These are phyloP conservation scores for Globisporangium recalcitrans DNA, from an alignment of 352 stramenopile species.

Conservation along the genomic window DNA sequence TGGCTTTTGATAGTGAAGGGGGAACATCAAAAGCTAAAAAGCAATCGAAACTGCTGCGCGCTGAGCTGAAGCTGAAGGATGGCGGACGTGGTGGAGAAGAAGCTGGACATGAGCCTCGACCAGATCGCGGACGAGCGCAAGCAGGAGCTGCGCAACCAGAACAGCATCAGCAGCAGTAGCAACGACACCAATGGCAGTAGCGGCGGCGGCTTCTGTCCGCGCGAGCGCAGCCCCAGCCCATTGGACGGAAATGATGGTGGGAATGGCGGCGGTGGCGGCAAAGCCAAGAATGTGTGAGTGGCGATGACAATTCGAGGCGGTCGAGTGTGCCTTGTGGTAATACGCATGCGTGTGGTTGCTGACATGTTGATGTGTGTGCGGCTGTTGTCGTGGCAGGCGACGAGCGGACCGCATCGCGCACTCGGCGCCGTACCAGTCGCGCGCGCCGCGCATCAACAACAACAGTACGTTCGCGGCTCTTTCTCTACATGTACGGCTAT, in stretches of 20 bases:
- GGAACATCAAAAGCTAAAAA: not conserved
- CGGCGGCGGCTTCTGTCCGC: conserved; percentile 8
- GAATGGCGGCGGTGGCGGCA: conserved; percentile 22
- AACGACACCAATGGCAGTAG: not conserved
- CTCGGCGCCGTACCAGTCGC: conserved; percentile 43
- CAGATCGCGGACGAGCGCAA: conserved; percentile 58
- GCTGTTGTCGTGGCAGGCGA: conserved; percentile 37
- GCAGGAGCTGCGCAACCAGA: conserved; percentile 13
- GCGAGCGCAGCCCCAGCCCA: conserved; percentile 5
- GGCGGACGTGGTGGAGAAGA: conserved; percentile 53
- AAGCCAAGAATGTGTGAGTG: conserved; percentile 52
- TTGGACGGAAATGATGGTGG: not conserved
- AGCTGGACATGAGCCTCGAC: conserved; percentile 68
- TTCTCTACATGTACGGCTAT: not conserved
- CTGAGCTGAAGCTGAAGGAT: not conserved
- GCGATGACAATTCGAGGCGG: conserved; percentile 1
- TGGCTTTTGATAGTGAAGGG: not conserved
- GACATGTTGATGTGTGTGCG: not conserved
- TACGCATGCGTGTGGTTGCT: not conserved
- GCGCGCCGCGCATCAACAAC: conserved; percentile 21
- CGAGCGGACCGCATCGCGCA: conserved; percentile 55
- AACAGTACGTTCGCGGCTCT: not conserved
- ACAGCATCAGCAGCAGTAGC: not conserved
- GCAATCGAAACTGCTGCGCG: not conserved
- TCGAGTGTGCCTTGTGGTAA: not conserved